These are phyloP conservation scores for Rhododendron williamsianum DNA, from an alignment of 148 eudicot species.

Conservation along the genomic window DNA sequence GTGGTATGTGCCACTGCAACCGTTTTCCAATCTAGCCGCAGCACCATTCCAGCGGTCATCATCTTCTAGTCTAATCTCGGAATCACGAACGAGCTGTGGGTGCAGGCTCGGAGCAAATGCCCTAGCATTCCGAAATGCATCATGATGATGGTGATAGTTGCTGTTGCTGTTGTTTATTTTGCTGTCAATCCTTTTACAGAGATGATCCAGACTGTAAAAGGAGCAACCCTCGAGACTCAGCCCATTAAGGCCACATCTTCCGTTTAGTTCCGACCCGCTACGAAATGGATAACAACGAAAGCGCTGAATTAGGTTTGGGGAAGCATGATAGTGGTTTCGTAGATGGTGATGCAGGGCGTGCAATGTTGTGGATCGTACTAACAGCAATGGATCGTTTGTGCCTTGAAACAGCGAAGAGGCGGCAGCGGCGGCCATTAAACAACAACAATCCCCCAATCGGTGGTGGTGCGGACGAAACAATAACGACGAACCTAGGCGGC, in stretches of 20 bases:
- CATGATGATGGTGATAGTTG: conserved; percentile 13
- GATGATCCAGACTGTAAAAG: conserved; percentile 8
- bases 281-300: not conserved
- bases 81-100: conserved; percentile 13
- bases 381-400: conserved; percentile 5
- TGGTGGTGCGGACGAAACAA: not conserved
- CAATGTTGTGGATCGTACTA: not conserved
- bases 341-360: conserved; percentile 4
- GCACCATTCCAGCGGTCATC: not conserved
- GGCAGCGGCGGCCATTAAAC: conserved; percentile 10
- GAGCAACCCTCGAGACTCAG: conserved; percentile 28
- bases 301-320: not conserved
- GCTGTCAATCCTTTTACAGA: conserved; percentile 10
- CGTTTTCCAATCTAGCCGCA: conserved; percentile 11
- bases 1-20: conserved; percentile 4
- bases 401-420: conserved; percentile 5
- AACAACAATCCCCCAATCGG: not conserved
- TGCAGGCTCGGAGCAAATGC: conserved; percentile 18
- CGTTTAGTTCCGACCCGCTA: not conserved
- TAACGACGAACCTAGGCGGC: not conserved
- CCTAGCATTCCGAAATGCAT: conserved; percentile 22
- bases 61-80: not conserved
- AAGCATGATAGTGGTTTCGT: not conserved
- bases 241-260: conserved; percentile 11
- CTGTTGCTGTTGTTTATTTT: not conserved